These are phyloP conservation scores for Cytospora schulzeri DNA, from an alignment of 2,329 filamentous ascomycete species.

Conservation along the genomic window DNA sequence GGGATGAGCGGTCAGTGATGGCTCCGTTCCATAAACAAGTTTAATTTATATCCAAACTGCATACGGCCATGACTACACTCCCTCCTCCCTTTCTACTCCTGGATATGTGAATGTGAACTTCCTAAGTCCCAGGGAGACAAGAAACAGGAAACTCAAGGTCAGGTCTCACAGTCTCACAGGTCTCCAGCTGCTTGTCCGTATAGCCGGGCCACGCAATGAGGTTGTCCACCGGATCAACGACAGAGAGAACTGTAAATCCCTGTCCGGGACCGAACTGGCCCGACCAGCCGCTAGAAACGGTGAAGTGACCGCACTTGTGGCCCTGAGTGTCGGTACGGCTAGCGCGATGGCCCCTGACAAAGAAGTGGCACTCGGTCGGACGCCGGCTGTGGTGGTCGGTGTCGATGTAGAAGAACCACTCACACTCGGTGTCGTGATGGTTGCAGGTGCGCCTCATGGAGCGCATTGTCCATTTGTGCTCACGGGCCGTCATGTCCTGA, in stretches of 20 bases:
- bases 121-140: not conserved
- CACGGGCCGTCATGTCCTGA: constrained; percentile 2
- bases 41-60: too few species aligned
- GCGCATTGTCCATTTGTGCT: constrained; percentile 42
- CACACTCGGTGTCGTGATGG: constrained; percentile 42
- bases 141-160: not conserved
- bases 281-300: constrained; percentile 56
- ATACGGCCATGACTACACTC: too few species aligned
- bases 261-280: constrained; percentile 53
- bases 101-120: not conserved
- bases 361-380: constrained; percentile 38
- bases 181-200: constrained; percentile 52
- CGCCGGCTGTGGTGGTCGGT: constrained; percentile 32
- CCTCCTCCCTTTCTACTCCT: not conserved
- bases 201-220: constrained; percentile 56
- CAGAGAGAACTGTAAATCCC: constrained; percentile 57
- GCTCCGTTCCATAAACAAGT: too few species aligned
- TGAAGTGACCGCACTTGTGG: constrained; percentile 49
- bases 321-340: constrained; percentile 40
- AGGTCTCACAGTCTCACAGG: not conserved
- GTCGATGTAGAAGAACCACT: constrained; percentile 45
- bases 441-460: constrained; percentile 44
- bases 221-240: constrained; percentile 45
- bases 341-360: constrained; percentile 38
- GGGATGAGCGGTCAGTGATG: too few species aligned